These are phyloP conservation scores for Suillus cothurnatus DNA, from an alignment of 768 basidiomycete species.

Conservation along the genomic window DNA sequence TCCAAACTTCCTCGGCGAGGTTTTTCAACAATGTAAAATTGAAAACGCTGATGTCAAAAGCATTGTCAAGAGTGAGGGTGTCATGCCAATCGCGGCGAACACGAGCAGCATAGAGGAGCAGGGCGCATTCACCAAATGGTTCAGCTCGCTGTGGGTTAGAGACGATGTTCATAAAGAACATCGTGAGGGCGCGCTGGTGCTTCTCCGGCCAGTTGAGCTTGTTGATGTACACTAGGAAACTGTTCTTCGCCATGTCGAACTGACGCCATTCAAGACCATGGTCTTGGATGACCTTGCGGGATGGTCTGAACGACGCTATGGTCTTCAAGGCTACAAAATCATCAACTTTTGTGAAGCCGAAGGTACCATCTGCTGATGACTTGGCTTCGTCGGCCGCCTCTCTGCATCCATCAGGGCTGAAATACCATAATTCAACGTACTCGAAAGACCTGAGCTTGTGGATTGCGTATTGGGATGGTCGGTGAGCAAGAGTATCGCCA, in stretches of 20 bases:
- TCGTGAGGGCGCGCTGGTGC: background rate
- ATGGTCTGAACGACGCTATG: constrained; percentile 16
- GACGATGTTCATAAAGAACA: background rate
- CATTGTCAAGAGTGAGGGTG: background rate
- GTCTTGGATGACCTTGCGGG: constrained; percentile 13
- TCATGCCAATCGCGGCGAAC: constrained; percentile 5
- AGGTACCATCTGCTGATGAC: constrained; percentile 2
- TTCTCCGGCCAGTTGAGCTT: background rate
- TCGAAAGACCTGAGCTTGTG: no score
- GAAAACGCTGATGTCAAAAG: background rate
- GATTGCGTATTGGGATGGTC: no score
- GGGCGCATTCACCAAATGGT: background rate
- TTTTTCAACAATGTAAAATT: constrained; percentile 12
- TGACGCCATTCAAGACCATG: constrained; percentile 21
- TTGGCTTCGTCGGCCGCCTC: background rate
- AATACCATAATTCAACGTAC: constrained; percentile 19
- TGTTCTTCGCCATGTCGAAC: constrained; percentile 19
- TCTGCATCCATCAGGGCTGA: constrained; percentile 3
- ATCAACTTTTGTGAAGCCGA: constrained; percentile 13
- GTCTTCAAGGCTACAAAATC: constrained; percentile 15
- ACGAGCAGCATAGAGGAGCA: background rate
- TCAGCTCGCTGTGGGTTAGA: background rate
- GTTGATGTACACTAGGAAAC: background rate
- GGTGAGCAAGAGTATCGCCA: no score
- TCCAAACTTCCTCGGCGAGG: background rate